phyloP scores from a whole-genome alignment of 2,329 filamentous ascomycete genomes.

The Neoascochyta sp. region DNA sequence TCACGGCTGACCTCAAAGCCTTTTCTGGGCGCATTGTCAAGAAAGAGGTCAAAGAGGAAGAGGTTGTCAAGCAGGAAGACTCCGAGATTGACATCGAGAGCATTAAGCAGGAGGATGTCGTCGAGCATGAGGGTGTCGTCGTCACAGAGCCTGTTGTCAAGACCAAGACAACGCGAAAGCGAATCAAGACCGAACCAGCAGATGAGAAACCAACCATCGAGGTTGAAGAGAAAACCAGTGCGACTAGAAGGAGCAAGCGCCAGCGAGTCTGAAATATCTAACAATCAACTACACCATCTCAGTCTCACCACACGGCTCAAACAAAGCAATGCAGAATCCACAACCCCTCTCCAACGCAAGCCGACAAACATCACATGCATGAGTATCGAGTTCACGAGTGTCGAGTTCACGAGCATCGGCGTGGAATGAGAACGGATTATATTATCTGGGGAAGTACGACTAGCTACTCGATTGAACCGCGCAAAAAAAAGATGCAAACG shows the following conservation, averaged over 20 bases:
- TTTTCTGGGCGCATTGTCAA: conserved; percentile 67
- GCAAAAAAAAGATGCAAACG: too few species aligned
- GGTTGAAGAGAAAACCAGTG: conserved; percentile 32
- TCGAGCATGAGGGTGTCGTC: conserved; percentile 39
- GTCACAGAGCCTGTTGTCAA: conserved; percentile 36
- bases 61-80: conserved; percentile 38
- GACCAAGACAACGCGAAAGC: conserved; percentile 27
- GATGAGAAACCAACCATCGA: conserved; percentile 41
- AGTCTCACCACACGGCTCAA: too few species aligned
- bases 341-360: too few species aligned
- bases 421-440: too few species aligned
- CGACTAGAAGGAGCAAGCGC: background rate
- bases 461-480: too few species aligned
- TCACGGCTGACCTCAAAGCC: conserved; percentile 83
- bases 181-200: conserved; percentile 37
- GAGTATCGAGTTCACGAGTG: too few species aligned
- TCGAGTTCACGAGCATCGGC: too few species aligned
- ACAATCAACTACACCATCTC: too few species aligned
- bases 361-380: too few species aligned
- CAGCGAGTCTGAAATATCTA: too few species aligned
- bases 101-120: conserved; percentile 5
- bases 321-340: too few species aligned
- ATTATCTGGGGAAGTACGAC: too few species aligned
- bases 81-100: conserved; percentile 10
- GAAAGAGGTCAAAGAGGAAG: conserved; percentile 49